phyloP scores from a whole-genome alignment of 768 basidiomycete species.

The Mycena galopus region DNA sequence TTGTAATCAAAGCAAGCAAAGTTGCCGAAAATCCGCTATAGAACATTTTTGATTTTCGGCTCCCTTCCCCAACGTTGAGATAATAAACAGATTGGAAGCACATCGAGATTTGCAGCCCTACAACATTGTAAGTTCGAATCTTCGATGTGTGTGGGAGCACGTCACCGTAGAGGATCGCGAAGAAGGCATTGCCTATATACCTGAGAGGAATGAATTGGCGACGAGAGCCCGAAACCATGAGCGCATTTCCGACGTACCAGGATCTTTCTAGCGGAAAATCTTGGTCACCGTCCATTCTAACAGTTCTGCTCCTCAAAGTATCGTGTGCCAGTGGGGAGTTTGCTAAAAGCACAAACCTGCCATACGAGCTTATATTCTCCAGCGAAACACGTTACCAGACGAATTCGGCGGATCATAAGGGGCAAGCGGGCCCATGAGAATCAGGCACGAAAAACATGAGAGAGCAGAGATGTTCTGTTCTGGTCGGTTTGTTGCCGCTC shows the following conservation, averaged over 20 bases:
- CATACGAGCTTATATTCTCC: constrained; percentile 6
- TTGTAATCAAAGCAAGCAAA: constrained; percentile 46
- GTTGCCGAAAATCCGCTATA: constrained; percentile 36
- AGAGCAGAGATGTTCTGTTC: not conserved
- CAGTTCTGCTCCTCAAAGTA: not conserved
- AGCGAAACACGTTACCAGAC: not conserved
- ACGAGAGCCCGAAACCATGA: too few relatives aligned
- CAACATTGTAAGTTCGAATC: not conserved
- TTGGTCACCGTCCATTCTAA: constrained; percentile 30
- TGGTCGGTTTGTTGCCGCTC: constrained; percentile 3
- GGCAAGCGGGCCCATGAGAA: constrained; percentile 9
- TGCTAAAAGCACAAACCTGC: not conserved
- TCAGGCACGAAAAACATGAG: constrained; percentile 22
- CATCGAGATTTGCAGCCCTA: constrained; percentile 41
- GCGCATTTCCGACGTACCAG: constrained; percentile 41
- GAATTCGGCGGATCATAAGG: constrained; percentile 22
- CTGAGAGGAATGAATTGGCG: too few relatives aligned
- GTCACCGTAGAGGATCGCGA: constrained; percentile 42
- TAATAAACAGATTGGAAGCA: constrained; percentile 37
- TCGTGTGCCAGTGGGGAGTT: not conserved
- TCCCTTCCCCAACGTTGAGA: constrained; percentile 7
- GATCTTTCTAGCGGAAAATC: constrained; percentile 34
- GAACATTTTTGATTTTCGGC: constrained; percentile 22
- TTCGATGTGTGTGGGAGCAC: not conserved
- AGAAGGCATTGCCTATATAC: constrained; percentile 38